phyloP scores from a whole-genome alignment of 164 flowering plant species.

The Tetrastigma voinierianum region DNA sequence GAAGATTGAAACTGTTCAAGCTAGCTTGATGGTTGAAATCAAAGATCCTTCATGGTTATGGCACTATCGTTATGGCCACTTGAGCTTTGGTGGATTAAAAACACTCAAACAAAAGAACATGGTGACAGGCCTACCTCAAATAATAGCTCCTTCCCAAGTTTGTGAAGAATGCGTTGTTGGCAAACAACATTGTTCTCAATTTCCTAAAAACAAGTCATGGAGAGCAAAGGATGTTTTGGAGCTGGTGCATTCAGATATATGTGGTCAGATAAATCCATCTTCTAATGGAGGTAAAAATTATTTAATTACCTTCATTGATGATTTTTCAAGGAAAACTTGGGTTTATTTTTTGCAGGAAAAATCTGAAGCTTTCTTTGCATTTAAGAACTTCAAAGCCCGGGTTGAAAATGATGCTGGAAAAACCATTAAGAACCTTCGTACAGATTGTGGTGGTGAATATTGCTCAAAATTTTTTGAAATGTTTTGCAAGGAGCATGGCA shows the following conservation, averaged over 20 bases:
- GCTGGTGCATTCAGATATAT: conserved; percentile 13
- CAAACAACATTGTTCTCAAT: not conserved
- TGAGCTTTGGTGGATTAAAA: no score
- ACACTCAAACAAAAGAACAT: no score
- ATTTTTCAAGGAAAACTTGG: not conserved
- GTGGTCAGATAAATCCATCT: conserved; percentile 1
- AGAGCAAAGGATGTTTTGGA: conserved; percentile 7
- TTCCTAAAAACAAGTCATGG: conserved; percentile 12
- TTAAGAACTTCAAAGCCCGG: no score
- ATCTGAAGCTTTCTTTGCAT: no score
- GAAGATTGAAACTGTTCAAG: conserved; percentile 6
- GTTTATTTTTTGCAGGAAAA: conserved; percentile 9
- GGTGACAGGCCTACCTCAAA: conserved; percentile 2
- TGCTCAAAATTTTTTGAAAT: not conserved
- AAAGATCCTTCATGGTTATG: no score
- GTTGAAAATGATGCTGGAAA: not conserved
- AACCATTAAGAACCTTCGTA: conserved; percentile 1
- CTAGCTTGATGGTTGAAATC: not conserved
- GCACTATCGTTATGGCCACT: no score
- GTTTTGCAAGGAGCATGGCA: not conserved
- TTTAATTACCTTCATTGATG: no score
- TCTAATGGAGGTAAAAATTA: not conserved
- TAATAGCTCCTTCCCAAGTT: conserved; percentile 7
- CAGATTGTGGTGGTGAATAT: conserved; percentile 5
- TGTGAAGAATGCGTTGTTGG: not conserved